These are phyloP conservation scores for Stipa capillata DNA, from an alignment of 176 grass and related monocot species.

Conservation along the genomic window DNA sequence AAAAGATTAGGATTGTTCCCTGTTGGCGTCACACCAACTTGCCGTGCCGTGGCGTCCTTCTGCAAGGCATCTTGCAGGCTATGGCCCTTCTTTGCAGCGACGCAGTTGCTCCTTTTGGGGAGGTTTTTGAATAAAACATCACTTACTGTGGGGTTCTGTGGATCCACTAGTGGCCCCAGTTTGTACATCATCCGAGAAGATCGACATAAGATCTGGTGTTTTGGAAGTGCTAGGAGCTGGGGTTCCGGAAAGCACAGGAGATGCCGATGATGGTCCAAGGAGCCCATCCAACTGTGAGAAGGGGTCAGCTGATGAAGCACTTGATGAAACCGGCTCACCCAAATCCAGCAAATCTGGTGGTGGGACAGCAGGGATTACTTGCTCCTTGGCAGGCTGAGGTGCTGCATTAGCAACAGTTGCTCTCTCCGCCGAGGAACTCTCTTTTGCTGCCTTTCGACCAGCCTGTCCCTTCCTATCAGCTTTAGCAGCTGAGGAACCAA, in stretches of 20 bases:
- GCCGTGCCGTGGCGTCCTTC: constrained; percentile 68
- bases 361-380: constrained; percentile 43
- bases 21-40: constrained; percentile 84
- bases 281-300: constrained; percentile 91
- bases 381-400: constrained; percentile 49
- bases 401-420: constrained; percentile 11
- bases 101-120: constrained; percentile 11
- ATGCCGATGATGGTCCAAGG: constrained; percentile 36
- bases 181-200: constrained; percentile 45
- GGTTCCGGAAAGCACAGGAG: constrained; percentile 14
- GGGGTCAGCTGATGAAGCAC: constrained; percentile 43
- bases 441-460: constrained; percentile 47
- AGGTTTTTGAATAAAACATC: no score
- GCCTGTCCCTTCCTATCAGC: constrained; percentile 45
- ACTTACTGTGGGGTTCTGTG: constrained; percentile 17
- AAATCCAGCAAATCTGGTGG: constrained; percentile 92
- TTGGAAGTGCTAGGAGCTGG: constrained; percentile 26
- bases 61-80: constrained; percentile 75
- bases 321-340: constrained; percentile 45
- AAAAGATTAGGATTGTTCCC: constrained; percentile 94
- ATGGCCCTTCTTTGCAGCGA: constrained; percentile 55
- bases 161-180: constrained; percentile 6
- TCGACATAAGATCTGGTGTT: constrained; percentile 63
- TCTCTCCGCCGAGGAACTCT: constrained; percentile 37
- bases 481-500: constrained; percentile 62